Evolutionary conservation across 139 green algal species (phyloP), one percentile per base, ranked within the genome.

Genomic region (Raphidocelis subcapitata): DNA sequence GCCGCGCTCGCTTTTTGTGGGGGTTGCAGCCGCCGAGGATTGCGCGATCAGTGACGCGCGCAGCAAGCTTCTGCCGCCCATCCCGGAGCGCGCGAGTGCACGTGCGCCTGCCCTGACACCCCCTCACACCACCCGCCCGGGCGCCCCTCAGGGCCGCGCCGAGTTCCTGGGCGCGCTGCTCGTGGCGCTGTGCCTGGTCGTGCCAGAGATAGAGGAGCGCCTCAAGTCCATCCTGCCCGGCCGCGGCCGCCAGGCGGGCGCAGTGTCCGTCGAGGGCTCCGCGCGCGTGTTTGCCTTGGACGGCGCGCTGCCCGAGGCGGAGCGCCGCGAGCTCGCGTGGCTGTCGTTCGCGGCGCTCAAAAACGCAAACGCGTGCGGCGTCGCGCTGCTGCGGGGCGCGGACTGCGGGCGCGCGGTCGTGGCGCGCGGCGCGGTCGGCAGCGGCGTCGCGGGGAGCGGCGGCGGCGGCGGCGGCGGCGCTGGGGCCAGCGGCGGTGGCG

Each of bases 281-380:
- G 47, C 76, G 31, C 70, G 69, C 32, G 33, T 77, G 24, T 77
- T 77, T 64, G 76, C 68, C 18, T 44, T 92, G n/a, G 65, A 44
- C 5, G 21, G 31, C 8, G 41, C 60, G 29, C 28, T 84, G 2
- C 29, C 57, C 26, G 66, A 87, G 0, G 44, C n/a, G 1, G 16
- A 31, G 3, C 75, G 78, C 49, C 85, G 93, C 86, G 89, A 97
- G 72, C 82, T 95, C 36, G 92, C 91, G 0, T 97, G 90, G 91
- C 71, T 84, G 0, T 95, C 92, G 0, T 95, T 89, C 73, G 81
- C 89, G 8, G 77, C 96, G 62, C 70, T 97, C 28, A 86, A 86
- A 41, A 96, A 96, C 82, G 91, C 89, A 46, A 97, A 97, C 80
- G 86, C 71, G 37, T 92, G 86, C 59, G 85, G 87, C 1, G 65